Evolutionary conservation across 1,284 basidiomycete species (phyloP), one percentile per base, ranked within the genome.

Genomic region (Malassezia psittaci): DNA sequence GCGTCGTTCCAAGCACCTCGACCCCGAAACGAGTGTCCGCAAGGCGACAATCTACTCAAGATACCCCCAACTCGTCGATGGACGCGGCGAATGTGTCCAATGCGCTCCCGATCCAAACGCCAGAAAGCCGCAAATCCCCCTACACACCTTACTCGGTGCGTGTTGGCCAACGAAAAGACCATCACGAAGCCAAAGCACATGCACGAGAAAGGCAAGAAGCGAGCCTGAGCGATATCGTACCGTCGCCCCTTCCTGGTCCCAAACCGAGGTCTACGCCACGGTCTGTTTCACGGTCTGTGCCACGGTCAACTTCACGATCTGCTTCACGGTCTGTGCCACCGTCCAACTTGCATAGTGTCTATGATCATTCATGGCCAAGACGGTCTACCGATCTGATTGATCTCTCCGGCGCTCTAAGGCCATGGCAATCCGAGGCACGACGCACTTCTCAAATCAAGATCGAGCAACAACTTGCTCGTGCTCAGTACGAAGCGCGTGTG

Each of bases 171-270:
- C 48, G 57, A 41, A 45, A 33, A 6, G 52, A 54, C 35, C 57
- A 59, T 38, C 57, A 52, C 42, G 49, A 60, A 3, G 58, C 58
- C 40, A 60, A 60, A 40, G 58, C 42, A 2, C 16, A 39, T 4
- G 58, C 58, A 16, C 48, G 50, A n/a, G 46, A 18, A 16, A 41
- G 43, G 43, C 43, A 45, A 24, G 18, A 11, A 15, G 43, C 43
- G 15, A 13, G 13, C 29, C 13, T 45, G 15, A 15, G 18, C 2
- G 21, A 15, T n/a, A 19, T 47, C 5, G 43, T 47, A 11, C 47
- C 32, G 2, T 29, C 18, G 21, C 35, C 35, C 13, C 15, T 36
- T 5, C 10, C 5, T 12, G 21, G 41, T 15, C 15, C 21, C 8
- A 10, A 19, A n/a, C 41, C 41, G 41, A 7, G 16, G 21, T 43